A percentile compares a stretch with the other conserved stretches of the same genome.
phyloP scores from a whole-genome alignment of 164 flowering plant species.

The Dillenia suffruticosa region DNA sequence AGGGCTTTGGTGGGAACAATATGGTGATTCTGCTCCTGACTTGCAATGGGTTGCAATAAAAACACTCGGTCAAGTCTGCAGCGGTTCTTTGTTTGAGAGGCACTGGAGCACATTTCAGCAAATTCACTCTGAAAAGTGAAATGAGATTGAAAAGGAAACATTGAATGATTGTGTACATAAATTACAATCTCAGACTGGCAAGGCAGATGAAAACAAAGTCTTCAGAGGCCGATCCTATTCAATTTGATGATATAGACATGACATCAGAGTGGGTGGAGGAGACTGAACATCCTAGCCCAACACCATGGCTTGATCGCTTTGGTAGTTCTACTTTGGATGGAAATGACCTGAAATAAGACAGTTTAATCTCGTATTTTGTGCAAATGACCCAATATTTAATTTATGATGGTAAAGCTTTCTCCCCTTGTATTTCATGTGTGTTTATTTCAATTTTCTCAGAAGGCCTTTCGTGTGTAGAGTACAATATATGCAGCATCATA shows the following conservation, averaged over 20 bases:
- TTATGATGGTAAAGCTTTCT: slow-evolving; percentile 25
- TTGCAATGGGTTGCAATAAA: slow-evolving; percentile 82
- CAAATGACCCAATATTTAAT: slow-evolving; percentile 54
- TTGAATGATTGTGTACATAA: slow-evolving; percentile 62
- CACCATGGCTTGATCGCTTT: slow-evolving; percentile 86
- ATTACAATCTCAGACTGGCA: slow-evolving; percentile 75
- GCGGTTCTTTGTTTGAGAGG: slow-evolving; percentile 56
- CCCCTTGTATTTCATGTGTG: not conserved
- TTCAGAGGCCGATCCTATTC: slow-evolving; percentile 64
- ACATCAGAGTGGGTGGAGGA: slow-evolving; percentile 97
- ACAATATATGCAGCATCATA: no score
- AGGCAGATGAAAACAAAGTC: slow-evolving; percentile 42
- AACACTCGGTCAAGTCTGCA: slow-evolving; percentile 91
- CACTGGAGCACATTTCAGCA: slow-evolving; percentile 81
- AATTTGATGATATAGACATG: slow-evolving; percentile 86
- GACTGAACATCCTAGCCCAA: slow-evolving; percentile 60
- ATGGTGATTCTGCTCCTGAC: slow-evolving; percentile 83
- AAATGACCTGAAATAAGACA: slow-evolving; percentile 83
- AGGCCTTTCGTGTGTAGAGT: no score
- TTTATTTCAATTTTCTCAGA: no score
- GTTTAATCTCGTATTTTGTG: slow-evolving; percentile 58
- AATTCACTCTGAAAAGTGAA: slow-evolving; percentile 81
- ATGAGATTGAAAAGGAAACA: slow-evolving; percentile 78
- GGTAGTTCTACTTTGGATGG: slow-evolving; percentile 75
- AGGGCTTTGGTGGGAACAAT: slow-evolving; percentile 97